Base-by-base conservation (phyloP, 2,329 filamentous ascomycete species). In the Pseudogymnoascus sp. region DNA sequence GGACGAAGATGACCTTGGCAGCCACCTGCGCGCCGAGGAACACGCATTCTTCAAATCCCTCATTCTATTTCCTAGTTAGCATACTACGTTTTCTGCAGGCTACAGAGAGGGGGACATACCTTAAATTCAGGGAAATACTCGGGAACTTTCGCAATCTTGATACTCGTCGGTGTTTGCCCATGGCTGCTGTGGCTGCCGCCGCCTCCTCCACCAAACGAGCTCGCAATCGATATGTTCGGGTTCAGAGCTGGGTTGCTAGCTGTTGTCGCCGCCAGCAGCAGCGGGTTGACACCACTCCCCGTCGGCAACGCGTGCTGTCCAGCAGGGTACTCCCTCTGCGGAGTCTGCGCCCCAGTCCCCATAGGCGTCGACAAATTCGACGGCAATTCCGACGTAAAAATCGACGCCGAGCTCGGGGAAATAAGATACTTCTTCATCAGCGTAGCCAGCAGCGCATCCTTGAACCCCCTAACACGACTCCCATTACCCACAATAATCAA, bases 361-460 rank as follows among this genome's bases (percentile, higher is more conserved):
- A 89, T 83, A 1, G 95, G 95, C 0, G 95, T 97, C 31, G 90
- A 92, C 73, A 97, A 85, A 76, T 95, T 93, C 8, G 92, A 97
- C 7, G 95, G 95, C 38, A 97, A 86, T 76, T 99, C 95, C 21
- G 92, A 96, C 36, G 93, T 96, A 81, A 97, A 97, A 71, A 97
- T 97, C 44, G 93, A 97, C 61, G 91, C 92, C 1, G 91, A 93
- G 28, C 89, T 93, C 0, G 95, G 95, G 1, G 93, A 96, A 68
- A 99, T 87, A 62, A 97, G 83, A 75, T 96, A 95, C 68, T 93
- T 92, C 60, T 87, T 83, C 38, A 84, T 84, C 36, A 99, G 83
- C 0, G 87, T 92, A 70, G 89, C 83, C 38, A 97, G 75, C 59
- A 99, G 86, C 68, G 93, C 91, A 70, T 97, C 92, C 68, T 90